Evolutionary conservation across 179 eudicot genomes (phyloP).

Genomic region (Silene noctiflora): DNA sequence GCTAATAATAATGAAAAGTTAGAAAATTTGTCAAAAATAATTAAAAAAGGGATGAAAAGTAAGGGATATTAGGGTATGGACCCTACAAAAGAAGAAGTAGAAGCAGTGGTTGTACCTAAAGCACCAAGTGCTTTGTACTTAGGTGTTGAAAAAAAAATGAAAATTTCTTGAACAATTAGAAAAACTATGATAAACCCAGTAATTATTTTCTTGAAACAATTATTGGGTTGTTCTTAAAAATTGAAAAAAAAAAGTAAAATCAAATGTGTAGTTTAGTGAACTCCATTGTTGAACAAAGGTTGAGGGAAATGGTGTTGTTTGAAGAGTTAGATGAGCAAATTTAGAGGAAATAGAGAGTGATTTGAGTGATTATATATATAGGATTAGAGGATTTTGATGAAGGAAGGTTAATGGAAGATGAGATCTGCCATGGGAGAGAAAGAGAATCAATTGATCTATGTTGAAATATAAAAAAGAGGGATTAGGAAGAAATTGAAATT

Average conservation of each 20-base stretch:
- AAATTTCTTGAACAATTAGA: background rate
- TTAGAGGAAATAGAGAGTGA: background rate
- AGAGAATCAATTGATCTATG: conserved; percentile 21
- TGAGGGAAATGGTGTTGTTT: background rate
- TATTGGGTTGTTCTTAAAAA: conserved; percentile 6
- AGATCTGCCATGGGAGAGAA: conserved; percentile 37
- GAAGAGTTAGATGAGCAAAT: background rate
- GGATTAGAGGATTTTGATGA: background rate
- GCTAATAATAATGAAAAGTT: background rate
- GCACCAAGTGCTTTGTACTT: conserved; percentile 39
- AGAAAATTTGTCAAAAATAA: background rate
- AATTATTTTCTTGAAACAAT: conserved; percentile 16
- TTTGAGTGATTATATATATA: conserved; percentile 8
- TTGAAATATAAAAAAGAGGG: background rate
- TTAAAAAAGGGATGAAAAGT: background rate
- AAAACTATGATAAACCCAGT: conserved; percentile 20
- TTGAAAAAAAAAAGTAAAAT: background rate
- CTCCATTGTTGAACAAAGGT: conserved; percentile 11
- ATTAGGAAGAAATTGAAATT: background rate
- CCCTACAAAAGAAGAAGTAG: conserved; percentile 21
- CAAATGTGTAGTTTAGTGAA: conserved; percentile 3
- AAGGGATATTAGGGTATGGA: conserved; percentile 2
- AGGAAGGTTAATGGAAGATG: conserved; percentile 36
- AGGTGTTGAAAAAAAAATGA: conserved; percentile 18
- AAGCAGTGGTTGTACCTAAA: conserved; percentile 36